A percentile compares a stretch with the other conserved stretches of the same genome.
Evolutionary conservation across 495 filamentous ascomycete genomes (phyloP).

Genomic region (Astrothelium subdiscretum): DNA sequence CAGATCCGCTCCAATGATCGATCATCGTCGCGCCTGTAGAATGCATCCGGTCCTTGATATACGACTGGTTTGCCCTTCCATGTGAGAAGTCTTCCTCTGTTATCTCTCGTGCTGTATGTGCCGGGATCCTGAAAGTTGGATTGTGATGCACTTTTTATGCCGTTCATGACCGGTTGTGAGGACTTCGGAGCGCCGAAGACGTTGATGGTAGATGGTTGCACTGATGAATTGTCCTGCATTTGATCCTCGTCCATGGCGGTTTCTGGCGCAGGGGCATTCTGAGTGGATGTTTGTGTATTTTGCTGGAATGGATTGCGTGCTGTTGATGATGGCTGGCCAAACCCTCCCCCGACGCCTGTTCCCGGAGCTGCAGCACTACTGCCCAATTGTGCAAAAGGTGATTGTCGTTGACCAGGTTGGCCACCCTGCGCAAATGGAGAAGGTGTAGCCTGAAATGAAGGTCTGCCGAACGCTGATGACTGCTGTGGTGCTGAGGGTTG

Average conservation of each 20-base stretch:
- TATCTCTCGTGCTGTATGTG: neutral
- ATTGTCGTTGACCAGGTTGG: slow-evolving; percentile 1
- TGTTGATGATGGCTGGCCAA: neutral
- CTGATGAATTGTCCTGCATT: neutral
- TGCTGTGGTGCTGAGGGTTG: slow-evolving; percentile 12
- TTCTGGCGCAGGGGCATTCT: neutral
- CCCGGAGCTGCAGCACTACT: neutral
- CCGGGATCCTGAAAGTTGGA: neutral
- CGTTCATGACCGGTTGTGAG: neutral
- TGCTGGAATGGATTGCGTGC: neutral
- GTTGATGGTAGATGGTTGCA: neutral
- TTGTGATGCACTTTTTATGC: neutral
- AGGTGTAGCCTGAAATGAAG: slow-evolving; percentile 1
- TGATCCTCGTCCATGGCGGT: neutral
- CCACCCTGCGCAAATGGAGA: slow-evolving; percentile 3
- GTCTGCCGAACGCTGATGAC: slow-evolving; percentile 5
- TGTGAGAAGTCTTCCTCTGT: slow-evolving; percentile 17
- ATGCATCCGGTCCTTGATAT: slow-evolving; percentile 26
- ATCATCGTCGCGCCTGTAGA: slow-evolving; percentile 39
- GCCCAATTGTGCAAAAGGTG: slow-evolving; percentile 3
- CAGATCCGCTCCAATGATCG: slow-evolving; percentile 47
- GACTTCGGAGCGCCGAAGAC: neutral
- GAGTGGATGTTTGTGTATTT: neutral
- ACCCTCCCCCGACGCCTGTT: neutral
- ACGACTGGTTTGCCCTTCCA: slow-evolving; percentile 48